phyloP scores from a whole-genome alignment of 495 filamentous ascomycete genomes.

The Annulohypoxylon moriforme region DNA sequence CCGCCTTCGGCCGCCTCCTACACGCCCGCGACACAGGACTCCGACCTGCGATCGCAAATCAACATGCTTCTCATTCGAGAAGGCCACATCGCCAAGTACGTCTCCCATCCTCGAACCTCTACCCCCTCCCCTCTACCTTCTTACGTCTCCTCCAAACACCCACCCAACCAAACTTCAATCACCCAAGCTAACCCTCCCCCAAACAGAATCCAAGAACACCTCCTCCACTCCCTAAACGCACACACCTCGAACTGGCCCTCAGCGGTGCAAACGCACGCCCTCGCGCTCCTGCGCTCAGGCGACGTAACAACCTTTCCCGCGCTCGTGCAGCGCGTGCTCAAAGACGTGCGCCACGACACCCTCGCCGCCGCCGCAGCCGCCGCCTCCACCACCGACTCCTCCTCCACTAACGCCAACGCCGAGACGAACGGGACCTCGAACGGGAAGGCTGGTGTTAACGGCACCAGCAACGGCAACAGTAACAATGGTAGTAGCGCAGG shows the following conservation, averaged over 20 bases:
- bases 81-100: constrained; percentile 62
- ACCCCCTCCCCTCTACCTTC: background rate
- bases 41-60: constrained; percentile 65
- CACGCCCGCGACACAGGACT: constrained; percentile 61
- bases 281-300: constrained; percentile 64
- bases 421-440: constrained; percentile 36
- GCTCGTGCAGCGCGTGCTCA: constrained; percentile 63
- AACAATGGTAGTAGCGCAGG: background rate
- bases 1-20: constrained; percentile 62
- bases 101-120: background rate
- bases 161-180: background rate
- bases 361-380: constrained; percentile 36
- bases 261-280: constrained; percentile 61
- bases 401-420: background rate
- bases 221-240: constrained; percentile 64
- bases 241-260: constrained; percentile 66
- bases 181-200: constrained; percentile 16
- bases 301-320: constrained; percentile 63
- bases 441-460: constrained; percentile 26
- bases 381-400: too few relatives aligned
- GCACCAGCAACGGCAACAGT: constrained; percentile 29
- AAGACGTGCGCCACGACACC: constrained; percentile 64
- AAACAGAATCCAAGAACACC: constrained; percentile 65
- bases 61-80: constrained; percentile 61
- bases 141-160: background rate